Evolutionary conservation across 1,139 yeast genomes (phyloP), one percentile per base, ranked within the genome.

Genomic region (Debaryomyces psychrophilus): DNA sequence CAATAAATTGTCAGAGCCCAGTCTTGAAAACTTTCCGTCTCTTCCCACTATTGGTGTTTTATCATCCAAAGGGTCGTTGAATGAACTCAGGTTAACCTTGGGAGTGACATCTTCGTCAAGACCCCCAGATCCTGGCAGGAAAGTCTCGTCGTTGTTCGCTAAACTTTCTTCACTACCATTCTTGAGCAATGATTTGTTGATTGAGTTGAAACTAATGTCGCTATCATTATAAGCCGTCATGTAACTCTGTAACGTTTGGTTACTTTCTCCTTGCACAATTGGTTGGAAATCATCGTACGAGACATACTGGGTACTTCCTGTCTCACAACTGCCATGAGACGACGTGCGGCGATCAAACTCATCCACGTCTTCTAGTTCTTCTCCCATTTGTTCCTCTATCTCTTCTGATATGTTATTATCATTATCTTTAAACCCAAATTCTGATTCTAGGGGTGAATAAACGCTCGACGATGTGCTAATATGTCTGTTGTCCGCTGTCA

Each of bases 381-480:
- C 26, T n/a, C 18, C 34, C 3, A 18, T 17, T 1, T 3, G 12
- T 20, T 51, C 56, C 18, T 48, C 60, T 29, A 44, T 51, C 37
- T 60, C 60, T 15, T 55, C 55, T 11, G 47, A 38, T 5, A 53
- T 51, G n/a, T 47, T 54, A 26, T 47, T 50, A 11, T 47, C 37
- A 4, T 50, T 37, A 17, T 41, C 44, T 27, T 54, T 46, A 38
- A 46, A 49, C 7, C 47, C 50, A 48, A 36, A 48, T 31, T 60
- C 62, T 8, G 59, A 52, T 22, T 63, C 67, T 11, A 57, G 49
- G 1, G 67, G 58, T 17, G 70, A 63, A 48, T 69, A 69, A 5
- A 67, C 67, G 44, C 72, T 67, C n/a, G 73, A 68, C 5, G 73
- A 55, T 5, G 67, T 55, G 47, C 73, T 68, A 44, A 55, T 51